Conservation (phyloP, 805 yeast genomes). For the Saccharomycopsis sp. region DNA sequence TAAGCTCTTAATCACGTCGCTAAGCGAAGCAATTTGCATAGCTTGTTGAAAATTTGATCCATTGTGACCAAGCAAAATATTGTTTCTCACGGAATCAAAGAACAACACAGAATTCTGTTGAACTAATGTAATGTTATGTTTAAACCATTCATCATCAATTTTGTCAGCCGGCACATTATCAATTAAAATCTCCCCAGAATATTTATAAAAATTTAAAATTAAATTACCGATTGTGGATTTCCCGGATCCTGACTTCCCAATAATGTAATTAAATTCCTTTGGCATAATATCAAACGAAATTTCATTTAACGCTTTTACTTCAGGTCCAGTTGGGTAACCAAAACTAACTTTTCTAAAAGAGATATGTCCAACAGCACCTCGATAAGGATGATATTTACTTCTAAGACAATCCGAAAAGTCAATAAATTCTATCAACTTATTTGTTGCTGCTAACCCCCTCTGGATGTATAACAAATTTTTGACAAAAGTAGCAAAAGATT, state of each 20-base stretch:
- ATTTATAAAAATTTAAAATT: slow-evolving; percentile 50
- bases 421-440: slow-evolving; percentile 37
- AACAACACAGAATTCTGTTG: slow-evolving; percentile 68
- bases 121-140: slow-evolving; percentile 59
- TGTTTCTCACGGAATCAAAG: slow-evolving; percentile 53
- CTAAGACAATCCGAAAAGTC: slow-evolving; percentile 24
- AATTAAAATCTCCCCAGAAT: slow-evolving; percentile 50
- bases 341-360: slow-evolving; percentile 52
- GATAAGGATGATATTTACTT: not conserved
- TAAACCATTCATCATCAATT: slow-evolving; percentile 45
- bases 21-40: not conserved
- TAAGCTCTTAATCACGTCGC: slow-evolving; percentile 31
- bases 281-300: slow-evolving; percentile 41
- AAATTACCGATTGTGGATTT: slow-evolving; percentile 75
- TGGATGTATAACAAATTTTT: slow-evolving; percentile 55
- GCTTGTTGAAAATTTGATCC: slow-evolving; percentile 13
- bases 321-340: slow-evolving; percentile 52
- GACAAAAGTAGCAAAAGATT: slow-evolving; percentile 47
- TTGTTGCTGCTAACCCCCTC: slow-evolving; percentile 65
- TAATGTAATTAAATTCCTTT: slow-evolving; percentile 48
- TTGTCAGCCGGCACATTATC: slow-evolving; percentile 43
- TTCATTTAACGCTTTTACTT: slow-evolving; percentile 39
- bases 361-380: slow-evolving; percentile 29
- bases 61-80: slow-evolving; percentile 47
- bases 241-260: slow-evolving; percentile 91